phyloP scores from a whole-genome alignment of 2,329 filamentous ascomycete species.

The Cercospora sojina region DNA sequence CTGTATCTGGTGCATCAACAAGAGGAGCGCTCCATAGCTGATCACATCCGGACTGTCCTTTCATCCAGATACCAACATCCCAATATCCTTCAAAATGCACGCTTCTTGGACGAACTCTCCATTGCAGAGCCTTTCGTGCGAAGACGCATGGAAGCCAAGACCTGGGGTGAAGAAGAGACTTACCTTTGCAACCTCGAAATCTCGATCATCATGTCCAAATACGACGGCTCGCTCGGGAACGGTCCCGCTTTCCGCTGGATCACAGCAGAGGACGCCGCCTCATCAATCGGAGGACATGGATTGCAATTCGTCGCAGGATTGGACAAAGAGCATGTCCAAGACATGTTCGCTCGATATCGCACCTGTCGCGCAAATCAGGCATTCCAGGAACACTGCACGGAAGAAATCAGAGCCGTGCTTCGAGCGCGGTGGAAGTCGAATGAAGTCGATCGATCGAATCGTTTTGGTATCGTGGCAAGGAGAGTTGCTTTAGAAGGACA shows the following conservation, averaged over 20 bases:
- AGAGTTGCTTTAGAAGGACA: not conserved
- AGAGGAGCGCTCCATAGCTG: slow-evolving; percentile 5
- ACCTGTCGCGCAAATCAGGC: slow-evolving; percentile 10
- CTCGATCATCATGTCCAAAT: slow-evolving; percentile 17
- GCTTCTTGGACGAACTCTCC: slow-evolving; percentile 15
- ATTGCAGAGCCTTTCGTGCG: slow-evolving; percentile 8
- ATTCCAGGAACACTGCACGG: slow-evolving; percentile 12
- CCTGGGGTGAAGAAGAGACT: slow-evolving; percentile 6
- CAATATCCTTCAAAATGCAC: slow-evolving; percentile 14
- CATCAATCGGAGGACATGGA: not conserved
- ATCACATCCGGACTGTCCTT: slow-evolving; percentile 13
- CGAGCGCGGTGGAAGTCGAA: slow-evolving; percentile 7
- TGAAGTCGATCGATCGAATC: slow-evolving; percentile 3
- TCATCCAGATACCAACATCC: slow-evolving; percentile 15
- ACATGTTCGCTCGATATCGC: slow-evolving; percentile 13
- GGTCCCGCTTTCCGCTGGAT: slow-evolving; percentile 17
- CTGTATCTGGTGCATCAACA: slow-evolving; percentile 11
- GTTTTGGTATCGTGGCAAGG: slow-evolving; percentile 11
- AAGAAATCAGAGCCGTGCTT: not conserved
- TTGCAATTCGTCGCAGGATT: slow-evolving; percentile 8
- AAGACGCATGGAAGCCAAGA: slow-evolving; percentile 10
- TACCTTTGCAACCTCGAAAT: slow-evolving; percentile 15
- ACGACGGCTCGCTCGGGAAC: slow-evolving; percentile 15
- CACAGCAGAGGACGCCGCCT: not conserved
- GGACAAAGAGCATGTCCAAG: slow-evolving; percentile 4